phyloP scores from a whole-genome alignment of 176 grass and related monocot species.

The Carex myosuroides region DNA sequence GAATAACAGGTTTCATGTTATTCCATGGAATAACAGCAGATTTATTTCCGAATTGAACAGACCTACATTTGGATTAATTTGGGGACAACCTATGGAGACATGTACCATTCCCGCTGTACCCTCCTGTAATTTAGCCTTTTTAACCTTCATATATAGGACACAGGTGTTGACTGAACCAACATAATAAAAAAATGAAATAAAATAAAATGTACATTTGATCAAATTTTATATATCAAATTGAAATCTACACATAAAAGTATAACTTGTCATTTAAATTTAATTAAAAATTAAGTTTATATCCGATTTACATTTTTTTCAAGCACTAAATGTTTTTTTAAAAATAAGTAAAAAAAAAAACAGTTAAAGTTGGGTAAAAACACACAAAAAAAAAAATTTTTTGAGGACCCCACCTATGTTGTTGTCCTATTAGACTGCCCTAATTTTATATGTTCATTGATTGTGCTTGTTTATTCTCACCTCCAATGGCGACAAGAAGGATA shows the following conservation, averaged over 20 bases:
- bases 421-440: background rate
- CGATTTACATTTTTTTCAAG: no score
- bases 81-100: background rate
- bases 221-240: background rate
- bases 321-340: no score
- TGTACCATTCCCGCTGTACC: background rate
- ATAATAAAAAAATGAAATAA: background rate
- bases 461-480: conserved; percentile 8
- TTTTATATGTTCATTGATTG: background rate
- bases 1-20: no score
- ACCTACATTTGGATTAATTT: background rate
- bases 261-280: no score
- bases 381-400: background rate
- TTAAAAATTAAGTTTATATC: no score
- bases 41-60: background rate
- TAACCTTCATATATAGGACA: background rate
- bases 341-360: no score
- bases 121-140: background rate
- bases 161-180: background rate
- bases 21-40: no score
- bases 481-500: conserved; percentile 9
- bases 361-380: background rate
- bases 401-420: background rate
- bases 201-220: background rate
- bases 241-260: background rate